These are phyloP conservation scores for Phytopythium ostracodes DNA, from an alignment of 352 stramenopile species.

Conservation along the genomic window DNA sequence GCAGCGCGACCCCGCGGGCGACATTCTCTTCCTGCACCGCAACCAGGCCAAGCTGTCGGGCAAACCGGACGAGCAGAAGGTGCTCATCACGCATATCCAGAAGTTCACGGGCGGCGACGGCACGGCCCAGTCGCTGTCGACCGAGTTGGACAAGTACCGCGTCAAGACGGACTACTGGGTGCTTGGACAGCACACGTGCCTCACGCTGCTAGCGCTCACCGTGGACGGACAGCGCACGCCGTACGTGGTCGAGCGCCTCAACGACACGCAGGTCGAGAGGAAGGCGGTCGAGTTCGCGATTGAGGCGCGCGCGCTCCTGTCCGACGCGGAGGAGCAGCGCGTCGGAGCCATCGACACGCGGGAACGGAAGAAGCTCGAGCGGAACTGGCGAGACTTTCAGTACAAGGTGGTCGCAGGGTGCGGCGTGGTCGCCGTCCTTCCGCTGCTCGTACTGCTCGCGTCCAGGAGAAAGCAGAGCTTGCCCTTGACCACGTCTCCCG, in stretches of 20 bases:
- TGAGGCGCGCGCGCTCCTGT: neutral
- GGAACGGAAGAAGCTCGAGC: neutral
- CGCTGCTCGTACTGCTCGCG: neutral
- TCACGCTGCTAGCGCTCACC: conserved; percentile 30
- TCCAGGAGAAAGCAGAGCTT: neutral
- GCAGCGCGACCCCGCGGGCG: conserved; percentile 59
- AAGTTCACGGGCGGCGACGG: conserved; percentile 73
- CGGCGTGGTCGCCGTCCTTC: neutral
- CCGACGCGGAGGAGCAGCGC: neutral
- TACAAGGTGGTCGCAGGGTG: neutral
- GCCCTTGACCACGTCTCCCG: neutral
- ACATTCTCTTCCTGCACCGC: conserved; percentile 81
- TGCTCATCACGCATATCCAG: conserved; percentile 61
- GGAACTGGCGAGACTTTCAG: neutral
- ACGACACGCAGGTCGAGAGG: neutral
- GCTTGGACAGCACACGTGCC: conserved; percentile 61
- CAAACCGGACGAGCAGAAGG: conserved; percentile 37
- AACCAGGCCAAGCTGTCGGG: conserved; percentile 76
- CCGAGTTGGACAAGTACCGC: conserved; percentile 69
- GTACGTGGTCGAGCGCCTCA: neutral
- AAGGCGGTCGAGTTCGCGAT: conserved; percentile 23
- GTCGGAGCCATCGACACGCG: neutral
- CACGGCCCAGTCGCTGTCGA: conserved; percentile 34
- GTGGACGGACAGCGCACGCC: neutral
- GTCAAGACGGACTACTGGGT: conserved; percentile 54